A percentile compares a stretch with the other conserved stretches of the same genome.
phyloP scores from a whole-genome alignment of 2,329 filamentous ascomycete genomes.

The Lithohypha guttulata region DNA sequence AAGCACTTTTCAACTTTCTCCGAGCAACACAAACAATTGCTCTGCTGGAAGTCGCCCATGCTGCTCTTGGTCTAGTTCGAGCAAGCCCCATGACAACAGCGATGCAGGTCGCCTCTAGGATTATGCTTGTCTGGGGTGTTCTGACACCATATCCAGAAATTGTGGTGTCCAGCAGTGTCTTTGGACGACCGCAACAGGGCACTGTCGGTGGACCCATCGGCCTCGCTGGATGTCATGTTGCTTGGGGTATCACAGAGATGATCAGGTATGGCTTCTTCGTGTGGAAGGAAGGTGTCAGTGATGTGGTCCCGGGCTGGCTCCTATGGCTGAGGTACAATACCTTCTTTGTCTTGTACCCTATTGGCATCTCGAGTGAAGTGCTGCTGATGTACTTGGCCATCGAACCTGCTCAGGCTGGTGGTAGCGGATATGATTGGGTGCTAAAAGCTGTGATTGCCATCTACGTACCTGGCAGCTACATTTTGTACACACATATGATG shows the following conservation, averaged over 20 bases:
- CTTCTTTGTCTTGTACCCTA: conserved; percentile 83
- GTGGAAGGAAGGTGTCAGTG: conserved; percentile 48
- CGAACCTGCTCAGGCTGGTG: conserved; percentile 41
- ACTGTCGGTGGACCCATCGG: conserved; percentile 22
- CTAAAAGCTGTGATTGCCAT: conserved; percentile 57
- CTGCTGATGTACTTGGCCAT: conserved; percentile 64
- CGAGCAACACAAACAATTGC: conserved; percentile 71
- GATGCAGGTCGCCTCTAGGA: conserved; percentile 80
- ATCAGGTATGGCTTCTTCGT: conserved; percentile 90
- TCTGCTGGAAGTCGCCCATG: conserved; percentile 72
- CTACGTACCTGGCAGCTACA: conserved; percentile 75
- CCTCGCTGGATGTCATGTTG: conserved; percentile 49
- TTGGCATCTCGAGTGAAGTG: conserved; percentile 84
- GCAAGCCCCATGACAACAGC: conserved; percentile 73
- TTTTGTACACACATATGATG: conserved; percentile 93
- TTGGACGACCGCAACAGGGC: conserved; percentile 15
- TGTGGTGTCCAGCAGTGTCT: conserved; percentile 47
- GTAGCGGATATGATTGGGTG: conserved; percentile 45
- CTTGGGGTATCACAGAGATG: conserved; percentile 86
- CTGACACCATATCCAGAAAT: conserved; percentile 62
- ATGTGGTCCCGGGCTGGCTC: conserved; percentile 51
- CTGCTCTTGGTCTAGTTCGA: conserved; percentile 68
- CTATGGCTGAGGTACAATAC: conserved; percentile 77
- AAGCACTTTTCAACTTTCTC: conserved; percentile 35
- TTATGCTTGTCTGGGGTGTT: conserved; percentile 82